Percentiles rank a stretch among this genome's conserved stretches.
These are phyloP conservation scores for Colletotrichum zoysiae DNA, from an alignment of 2,329 filamentous ascomycete species.

Conservation along the genomic window DNA sequence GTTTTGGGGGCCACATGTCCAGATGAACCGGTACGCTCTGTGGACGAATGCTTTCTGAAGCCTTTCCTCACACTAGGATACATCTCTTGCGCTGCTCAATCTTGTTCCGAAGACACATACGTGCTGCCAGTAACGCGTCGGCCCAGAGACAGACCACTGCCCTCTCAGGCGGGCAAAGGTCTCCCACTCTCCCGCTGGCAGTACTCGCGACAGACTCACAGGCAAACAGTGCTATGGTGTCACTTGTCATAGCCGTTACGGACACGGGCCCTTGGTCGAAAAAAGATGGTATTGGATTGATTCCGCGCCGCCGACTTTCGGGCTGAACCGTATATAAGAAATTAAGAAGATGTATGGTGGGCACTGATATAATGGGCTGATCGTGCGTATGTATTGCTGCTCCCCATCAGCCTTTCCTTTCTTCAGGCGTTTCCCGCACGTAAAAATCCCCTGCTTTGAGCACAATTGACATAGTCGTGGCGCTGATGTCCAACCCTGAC, in stretches of 20 bases:
- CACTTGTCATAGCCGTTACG: not conserved
- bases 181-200: not conserved
- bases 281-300: not conserved
- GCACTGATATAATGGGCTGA: not conserved
- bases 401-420: not conserved
- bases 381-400: not conserved
- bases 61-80: too few relatives aligned
- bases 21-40: not conserved
- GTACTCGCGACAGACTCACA: not conserved
- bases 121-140: not conserved
- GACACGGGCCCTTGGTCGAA: too few relatives aligned
- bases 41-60: not conserved
- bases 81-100: not conserved
- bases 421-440: not conserved
- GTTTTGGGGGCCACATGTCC: too few relatives aligned
- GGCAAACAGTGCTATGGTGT: not conserved
- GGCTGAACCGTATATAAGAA: not conserved
- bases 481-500: not conserved
- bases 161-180: not conserved
- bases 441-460: not conserved
- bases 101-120: not conserved
- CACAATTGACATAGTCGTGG: not conserved
- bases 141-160: not conserved
- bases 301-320: not conserved
- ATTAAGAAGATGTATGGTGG: not conserved